phyloP scores from a whole-genome alignment of 441 rosid genomes.

The Lepidium campestre region DNA sequence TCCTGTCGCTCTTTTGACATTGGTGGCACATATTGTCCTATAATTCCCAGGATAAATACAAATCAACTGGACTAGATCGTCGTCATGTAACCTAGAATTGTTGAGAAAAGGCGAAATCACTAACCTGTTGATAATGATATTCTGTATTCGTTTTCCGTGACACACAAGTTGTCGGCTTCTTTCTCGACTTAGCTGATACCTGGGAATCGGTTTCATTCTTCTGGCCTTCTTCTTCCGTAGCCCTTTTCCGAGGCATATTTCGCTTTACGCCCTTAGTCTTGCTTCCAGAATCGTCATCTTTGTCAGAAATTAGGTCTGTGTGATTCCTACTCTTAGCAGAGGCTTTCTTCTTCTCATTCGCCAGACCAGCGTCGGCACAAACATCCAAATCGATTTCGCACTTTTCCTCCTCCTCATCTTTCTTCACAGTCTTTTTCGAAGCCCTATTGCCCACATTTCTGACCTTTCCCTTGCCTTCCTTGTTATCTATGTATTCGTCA shows the following conservation, averaged over 20 bases:
- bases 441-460: neutral
- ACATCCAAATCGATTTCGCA: neutral
- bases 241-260: neutral
- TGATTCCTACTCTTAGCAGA: neutral
- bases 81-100: neutral
- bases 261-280: neutral
- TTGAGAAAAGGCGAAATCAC: neutral
- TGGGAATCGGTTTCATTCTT: neutral
- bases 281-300: neutral
- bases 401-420: neutral
- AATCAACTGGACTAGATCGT: neutral
- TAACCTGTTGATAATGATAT: neutral
- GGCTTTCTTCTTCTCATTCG: neutral
- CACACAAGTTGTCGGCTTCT: neutral
- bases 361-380: neutral
- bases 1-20: constrained; percentile 63
- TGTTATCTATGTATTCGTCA: neutral
- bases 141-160: neutral
- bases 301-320: neutral
- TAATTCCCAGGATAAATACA: neutral
- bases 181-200: neutral
- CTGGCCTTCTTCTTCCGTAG: neutral
- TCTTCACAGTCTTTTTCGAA: neutral
- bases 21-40: constrained; percentile 63
- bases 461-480: neutral